Evolutionary conservation across 2,329 filamentous ascomycete genomes (phyloP), one percentile per base, ranked within the genome.

Genomic region (Aspergillus melleus): DNA sequence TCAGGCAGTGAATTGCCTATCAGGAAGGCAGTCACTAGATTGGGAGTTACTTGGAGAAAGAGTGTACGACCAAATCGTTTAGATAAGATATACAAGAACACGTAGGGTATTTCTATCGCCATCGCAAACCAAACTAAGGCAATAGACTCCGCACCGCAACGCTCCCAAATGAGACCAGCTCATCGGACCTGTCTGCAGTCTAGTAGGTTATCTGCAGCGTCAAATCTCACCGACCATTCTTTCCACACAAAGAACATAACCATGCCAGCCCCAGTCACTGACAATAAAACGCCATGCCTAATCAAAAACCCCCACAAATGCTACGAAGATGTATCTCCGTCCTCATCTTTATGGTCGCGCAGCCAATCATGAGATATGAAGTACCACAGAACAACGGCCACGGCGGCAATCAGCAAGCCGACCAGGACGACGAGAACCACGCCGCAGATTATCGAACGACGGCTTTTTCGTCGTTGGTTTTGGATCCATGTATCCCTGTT

Each of bases 401-500:
- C 70, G 0, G 74, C 80, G 0, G 76, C 77, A 0, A 83, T 72
- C 10, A 84, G 55, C 9, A 73, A 54, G 11, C 69, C 62, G 51
- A 77, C 66, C 3, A 57, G 53, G 9, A 72, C 62, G 51, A 70
- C 68, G 6, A 75, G 70, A 2, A 74, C 16, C 19, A 76, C 74
- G 2, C 77, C 72, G n/a, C 79, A 64, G 54, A 85, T 76, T 54
- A 77, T 78, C 22, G 78, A 78, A 10, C 80, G 76, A 51, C 77
- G 79, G 57, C 75, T 75, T 66, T 86, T 86, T 52, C 71, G 71
- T 16, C 76, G 74, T 72, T 86, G 79, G 6, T 74, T 74, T 39
- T 76, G 76, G 32, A 87, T 82, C 84, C 84, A 87, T 54, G 78
- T 79, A 64, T 82, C 75, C 59, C 83, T 86, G 63, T 42, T n/a